Conservation (phyloP, 2,329 filamentous ascomycete species). For the Diplodia sapinea region DNA sequence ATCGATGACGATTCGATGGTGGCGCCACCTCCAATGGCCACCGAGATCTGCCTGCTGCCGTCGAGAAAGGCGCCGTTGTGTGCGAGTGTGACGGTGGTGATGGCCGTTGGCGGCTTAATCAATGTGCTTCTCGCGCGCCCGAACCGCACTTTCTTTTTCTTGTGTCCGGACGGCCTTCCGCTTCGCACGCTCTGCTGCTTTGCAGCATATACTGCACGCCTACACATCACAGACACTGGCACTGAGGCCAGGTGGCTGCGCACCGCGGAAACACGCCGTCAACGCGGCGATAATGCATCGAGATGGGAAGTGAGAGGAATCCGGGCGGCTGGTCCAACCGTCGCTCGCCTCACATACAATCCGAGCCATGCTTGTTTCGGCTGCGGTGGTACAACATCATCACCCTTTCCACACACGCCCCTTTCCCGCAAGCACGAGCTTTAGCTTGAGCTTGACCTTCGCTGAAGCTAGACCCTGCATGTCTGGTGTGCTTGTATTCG, state of each 20-base stretch:
- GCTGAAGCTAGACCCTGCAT: conserved; percentile 15
- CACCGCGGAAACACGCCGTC: too few relatives aligned
- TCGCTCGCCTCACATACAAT: not conserved
- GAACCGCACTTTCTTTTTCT: not conserved
- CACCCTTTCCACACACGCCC: not conserved
- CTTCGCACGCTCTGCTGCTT: not conserved
- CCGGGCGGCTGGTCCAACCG: not conserved
- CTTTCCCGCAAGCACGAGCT: conserved; percentile 9
- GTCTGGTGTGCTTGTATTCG: conserved; percentile 5
- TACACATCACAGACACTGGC: not conserved
- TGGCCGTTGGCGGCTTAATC: conserved; percentile 21
- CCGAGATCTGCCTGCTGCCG: not conserved
- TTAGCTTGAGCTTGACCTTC: not conserved
- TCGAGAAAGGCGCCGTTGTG: not conserved
- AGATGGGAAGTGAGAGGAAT: not conserved
- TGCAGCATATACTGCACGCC: not conserved
- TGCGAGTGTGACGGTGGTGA: conserved; percentile 5
- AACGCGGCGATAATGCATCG: conserved; percentile 8
- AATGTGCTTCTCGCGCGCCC: not conserved
- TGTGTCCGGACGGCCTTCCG: not conserved
- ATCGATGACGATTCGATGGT: conserved; percentile 11
- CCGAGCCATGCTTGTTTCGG: not conserved
- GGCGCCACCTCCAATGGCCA: not conserved
- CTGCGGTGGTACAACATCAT: not conserved
- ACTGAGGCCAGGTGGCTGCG: too few relatives aligned